Evolutionary conservation across 768 basidiomycete genomes (phyloP), one percentile per base, ranked within the genome.

Genomic region (Tubosaeta brunneosetosa): DNA sequence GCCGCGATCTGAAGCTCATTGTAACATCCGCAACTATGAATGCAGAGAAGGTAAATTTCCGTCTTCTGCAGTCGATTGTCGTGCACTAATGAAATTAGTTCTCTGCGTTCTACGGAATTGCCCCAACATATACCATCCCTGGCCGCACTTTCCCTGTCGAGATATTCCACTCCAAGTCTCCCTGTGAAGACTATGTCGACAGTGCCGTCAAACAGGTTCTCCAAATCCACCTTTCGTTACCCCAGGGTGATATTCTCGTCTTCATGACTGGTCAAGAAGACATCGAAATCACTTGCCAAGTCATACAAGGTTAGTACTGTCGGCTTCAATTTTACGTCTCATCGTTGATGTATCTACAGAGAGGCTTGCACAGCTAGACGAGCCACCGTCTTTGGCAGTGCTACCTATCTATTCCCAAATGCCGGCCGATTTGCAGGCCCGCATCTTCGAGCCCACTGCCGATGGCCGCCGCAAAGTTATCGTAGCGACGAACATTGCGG

Each of bases 191-290:
- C 67, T 99, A 99, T 64, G 97, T 99, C 51, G 97, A 99, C 66
- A 85, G 90, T 55, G 88, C 97, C 1, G 97, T 99, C 61, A 99
- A 98, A 74, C 95, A 99, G 71, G 90, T 98, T 14, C 78, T 98
- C 27, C 91, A 95, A 64, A 98, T 99, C 41, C 95, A 99, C 67
- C 76, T 98, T 37, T 93, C 95, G 2, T 79, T 88, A 16, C 93
- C 95, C 19, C 83, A 84, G 0, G 97, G 97, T 13, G 97, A 99
- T 72, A 90, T 98, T 47, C 76, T 99, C 38, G 93, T 98, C 25
- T 99, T 99, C 71, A 98, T 98, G 95, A 99, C 97, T 26, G 97
- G 97, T 34, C 97, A 98, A 73, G 97, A 98, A 72, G 95, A 99
- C 67, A 99, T 99, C 55, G 95, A 98, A 71, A 81, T 92, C 29